These are phyloP conservation scores for Amanita inopinata DNA, from an alignment of 768 basidiomycete genomes.

Conservation along the genomic window DNA sequence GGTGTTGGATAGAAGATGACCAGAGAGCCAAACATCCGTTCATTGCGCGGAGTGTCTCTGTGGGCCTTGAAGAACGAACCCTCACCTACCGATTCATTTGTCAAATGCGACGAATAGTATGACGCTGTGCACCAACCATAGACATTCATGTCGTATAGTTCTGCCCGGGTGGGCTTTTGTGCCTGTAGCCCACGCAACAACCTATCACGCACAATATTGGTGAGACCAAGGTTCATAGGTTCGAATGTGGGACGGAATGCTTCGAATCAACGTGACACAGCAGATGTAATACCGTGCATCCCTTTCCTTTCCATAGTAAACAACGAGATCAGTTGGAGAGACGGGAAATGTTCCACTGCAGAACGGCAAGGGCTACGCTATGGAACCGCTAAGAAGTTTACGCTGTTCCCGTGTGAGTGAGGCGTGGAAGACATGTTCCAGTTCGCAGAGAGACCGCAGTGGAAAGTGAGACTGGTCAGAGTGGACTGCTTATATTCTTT, in stretches of 20 bases:
- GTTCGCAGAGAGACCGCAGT: too few relatives aligned
- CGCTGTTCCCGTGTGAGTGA: too few relatives aligned
- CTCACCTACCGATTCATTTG: conserved; percentile 17
- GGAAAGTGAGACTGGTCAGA: too few relatives aligned
- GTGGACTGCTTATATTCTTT: too few relatives aligned
- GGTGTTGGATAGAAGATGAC: conserved; percentile 36
- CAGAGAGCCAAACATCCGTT: conserved; percentile 41
- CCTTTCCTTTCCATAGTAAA: too few relatives aligned
- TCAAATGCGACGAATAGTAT: background rate
- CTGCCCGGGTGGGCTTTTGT: conserved; percentile 14
- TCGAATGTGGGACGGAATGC: conserved; percentile 16
- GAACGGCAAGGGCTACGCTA: too few relatives aligned
- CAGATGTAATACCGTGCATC: too few relatives aligned
- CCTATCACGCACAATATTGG: conserved; percentile 9
- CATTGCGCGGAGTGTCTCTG: conserved; percentile 34
- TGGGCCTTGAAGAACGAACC: conserved; percentile 42
- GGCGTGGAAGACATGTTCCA: too few relatives aligned
- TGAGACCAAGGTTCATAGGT: conserved; percentile 9
- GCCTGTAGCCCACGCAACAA: conserved; percentile 13
- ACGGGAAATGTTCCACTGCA: too few relatives aligned
- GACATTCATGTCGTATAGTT: conserved; percentile 29
- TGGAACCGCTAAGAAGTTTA: too few relatives aligned
- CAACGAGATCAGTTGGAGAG: too few relatives aligned
- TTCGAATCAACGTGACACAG: too few relatives aligned
- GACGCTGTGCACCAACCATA: conserved; percentile 20